A percentile compares a stretch with the other conserved stretches of the same genome.
Evolutionary conservation across 371 early-diverging fungal species (phyloP).

Genomic region (Furculomyces boomerangus): DNA sequence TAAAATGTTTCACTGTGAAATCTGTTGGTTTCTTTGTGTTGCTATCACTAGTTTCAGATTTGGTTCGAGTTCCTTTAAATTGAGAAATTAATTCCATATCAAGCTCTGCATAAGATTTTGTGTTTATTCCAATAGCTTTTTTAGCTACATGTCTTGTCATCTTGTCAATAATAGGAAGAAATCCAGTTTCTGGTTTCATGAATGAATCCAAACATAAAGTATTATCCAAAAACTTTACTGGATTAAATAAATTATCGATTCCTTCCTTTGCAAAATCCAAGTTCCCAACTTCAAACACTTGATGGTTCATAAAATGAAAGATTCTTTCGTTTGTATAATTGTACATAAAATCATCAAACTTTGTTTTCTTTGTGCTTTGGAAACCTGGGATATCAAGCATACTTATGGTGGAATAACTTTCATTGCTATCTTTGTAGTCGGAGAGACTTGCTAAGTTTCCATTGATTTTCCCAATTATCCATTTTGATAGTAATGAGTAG

Average conservation of each 20-base stretch:
- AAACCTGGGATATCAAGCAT: slow-evolving; percentile 59
- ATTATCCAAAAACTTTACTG: slow-evolving; percentile 35
- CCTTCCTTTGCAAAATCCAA: slow-evolving; percentile 33
- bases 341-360: slow-evolving; percentile 58
- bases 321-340: slow-evolving; percentile 77
- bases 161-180: slow-evolving; percentile 49
- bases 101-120: background rate
- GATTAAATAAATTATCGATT: slow-evolving; percentile 26
- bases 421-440: slow-evolving; percentile 3
- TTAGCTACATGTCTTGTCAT: slow-evolving; percentile 11
- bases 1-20: slow-evolving; percentile 41
- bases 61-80: background rate
- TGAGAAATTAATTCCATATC: background rate
- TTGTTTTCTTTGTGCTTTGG: slow-evolving; percentile 31
- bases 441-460: slow-evolving; percentile 45
- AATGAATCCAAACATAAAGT: slow-evolving; percentile 37
- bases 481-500: slow-evolving; percentile 52
- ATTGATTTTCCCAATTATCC: slow-evolving; percentile 61
- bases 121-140: slow-evolving; percentile 24
- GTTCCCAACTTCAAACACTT: slow-evolving; percentile 40
- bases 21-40: no score
- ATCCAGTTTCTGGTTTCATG: slow-evolving; percentile 31
- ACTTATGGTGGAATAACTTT: slow-evolving; percentile 39
- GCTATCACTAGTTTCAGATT: no score
- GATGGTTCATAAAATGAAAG: slow-evolving; percentile 48